Percentiles rank a stretch among this genome's conserved stretches.
These are phyloP conservation scores for Ceratocystis cacaofunesta DNA, from an alignment of 2,329 filamentous ascomycete genomes.

Conservation along the genomic window DNA sequence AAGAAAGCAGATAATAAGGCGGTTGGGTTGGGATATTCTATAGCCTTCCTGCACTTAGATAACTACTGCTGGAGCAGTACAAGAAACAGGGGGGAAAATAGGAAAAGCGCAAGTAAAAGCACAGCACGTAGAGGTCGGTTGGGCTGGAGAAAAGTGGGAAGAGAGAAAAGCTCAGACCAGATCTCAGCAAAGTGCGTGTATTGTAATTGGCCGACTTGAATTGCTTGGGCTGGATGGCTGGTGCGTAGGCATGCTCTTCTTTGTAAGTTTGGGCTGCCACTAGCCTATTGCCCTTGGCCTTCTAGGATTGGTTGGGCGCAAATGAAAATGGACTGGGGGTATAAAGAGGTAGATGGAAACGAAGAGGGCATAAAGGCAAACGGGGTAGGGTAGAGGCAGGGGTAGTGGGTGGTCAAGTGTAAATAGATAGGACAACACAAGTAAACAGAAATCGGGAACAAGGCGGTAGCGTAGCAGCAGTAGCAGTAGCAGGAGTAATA, in stretches of 20 bases:
- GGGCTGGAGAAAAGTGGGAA: conserved; percentile 2
- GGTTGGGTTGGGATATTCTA: background rate
- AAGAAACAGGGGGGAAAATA: no score
- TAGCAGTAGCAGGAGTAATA: background rate
- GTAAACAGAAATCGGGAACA: background rate
- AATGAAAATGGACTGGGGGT: conserved; percentile 3
- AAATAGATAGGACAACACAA: background rate
- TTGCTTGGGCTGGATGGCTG: conserved; percentile 3
- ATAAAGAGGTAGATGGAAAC: background rate
- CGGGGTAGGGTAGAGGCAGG: background rate
- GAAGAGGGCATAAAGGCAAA: background rate
- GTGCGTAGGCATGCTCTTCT: background rate
- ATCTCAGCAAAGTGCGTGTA: background rate
- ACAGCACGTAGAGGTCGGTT: background rate
- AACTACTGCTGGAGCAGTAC: background rate
- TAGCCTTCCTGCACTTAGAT: background rate
- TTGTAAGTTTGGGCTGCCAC: conserved; percentile 13
- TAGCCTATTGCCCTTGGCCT: conserved; percentile 3
- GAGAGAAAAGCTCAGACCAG: background rate
- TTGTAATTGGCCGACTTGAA: background rate
- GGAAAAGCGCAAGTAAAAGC: background rate
- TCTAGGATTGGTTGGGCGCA: conserved; percentile 13
- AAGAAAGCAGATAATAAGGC: background rate
- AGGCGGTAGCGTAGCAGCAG: background rate
- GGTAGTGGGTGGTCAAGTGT: background rate